Evolutionary conservation across 257 asterid genomes (phyloP), one percentile per base, ranked within the genome.

Genomic region (Lantana camara): DNA sequence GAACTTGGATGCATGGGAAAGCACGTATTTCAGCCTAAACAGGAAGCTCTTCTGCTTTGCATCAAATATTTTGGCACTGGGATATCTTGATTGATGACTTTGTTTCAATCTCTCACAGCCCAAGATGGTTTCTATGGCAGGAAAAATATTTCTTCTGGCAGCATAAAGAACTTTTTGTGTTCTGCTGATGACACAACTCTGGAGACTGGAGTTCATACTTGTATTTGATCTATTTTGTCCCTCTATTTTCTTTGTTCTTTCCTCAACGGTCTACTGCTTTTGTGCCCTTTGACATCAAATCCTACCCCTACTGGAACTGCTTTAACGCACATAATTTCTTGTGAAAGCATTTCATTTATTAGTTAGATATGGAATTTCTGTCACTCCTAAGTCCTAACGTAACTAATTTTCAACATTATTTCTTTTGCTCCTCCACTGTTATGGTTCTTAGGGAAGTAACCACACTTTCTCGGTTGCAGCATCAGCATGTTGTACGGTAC

Each of bases 401-500:
- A n/a, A 32, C n/a, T 35, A 49, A 60, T 41, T 69, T 20, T 17
- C 52, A 35, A 13, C 50, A 22, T 46, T 74, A 20, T 32, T 49
- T 64, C n/a, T 52, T 40, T 66, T 57, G 53, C 54, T 65, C 66
- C 37, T 74, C 59, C 47, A 38, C 45, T 66, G 60, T 68, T 42
- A 50, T 65, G 70, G 69, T 77, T 53, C 37, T 16, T 68, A 93
- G 97, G 87, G 99, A 93, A 85, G 99, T 93, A 54, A 91, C 95
- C 32, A 93, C 99, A 19, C 95, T 93, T 74, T 78, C 99, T 41
- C 85, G 96, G 63, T 77, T 93, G 85, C 99, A 93, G 81, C 99
- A 93, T 76, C 96, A 85, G 38, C 99, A 93, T 67, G 97, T 93
- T 53, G 99, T 93, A 17, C 94, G 97, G 42, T 93, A 93, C 74